Conservation (phyloP, 441 rosid genomes). For the Viola pubescens region DNA sequence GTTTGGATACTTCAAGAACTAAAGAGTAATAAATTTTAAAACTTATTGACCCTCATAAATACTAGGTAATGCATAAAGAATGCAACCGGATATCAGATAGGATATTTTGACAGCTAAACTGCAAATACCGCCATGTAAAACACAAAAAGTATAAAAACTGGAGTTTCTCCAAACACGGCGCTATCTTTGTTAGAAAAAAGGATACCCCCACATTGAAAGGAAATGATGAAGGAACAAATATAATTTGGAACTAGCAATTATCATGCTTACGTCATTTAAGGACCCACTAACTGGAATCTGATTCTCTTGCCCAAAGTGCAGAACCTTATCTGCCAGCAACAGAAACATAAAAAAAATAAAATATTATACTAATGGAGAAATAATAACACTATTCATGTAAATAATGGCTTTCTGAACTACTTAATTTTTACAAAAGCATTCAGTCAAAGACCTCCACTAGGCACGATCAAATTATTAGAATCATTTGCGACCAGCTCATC, state of each 20-base stretch:
- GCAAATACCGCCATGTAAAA: neutral
- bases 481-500: constrained; percentile 73
- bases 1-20: too few relatives aligned
- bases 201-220: neutral
- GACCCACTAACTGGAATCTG: constrained; percentile 31
- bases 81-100: neutral
- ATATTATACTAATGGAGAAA: constrained; percentile 2
- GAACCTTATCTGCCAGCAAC: constrained; percentile 40
- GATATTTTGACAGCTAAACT: constrained; percentile 8
- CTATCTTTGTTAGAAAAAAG: neutral
- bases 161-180: too few relatives aligned
- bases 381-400: neutral
- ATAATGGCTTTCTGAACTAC: constrained; percentile 9
- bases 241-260: constrained; percentile 9
- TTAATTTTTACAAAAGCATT: constrained; percentile 3
- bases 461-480: constrained; percentile 25
- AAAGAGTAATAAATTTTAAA: neutral
- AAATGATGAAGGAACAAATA: neutral
- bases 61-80: neutral
- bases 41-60: neutral
- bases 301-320: constrained; percentile 39
- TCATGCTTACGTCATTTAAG: constrained; percentile 42
- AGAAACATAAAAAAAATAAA: constrained; percentile 7
- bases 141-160: neutral
- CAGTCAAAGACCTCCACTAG: constrained; percentile 41